Base-by-base conservation (phyloP, 345 rosid genomes). In the Syzygium aqueum region DNA sequence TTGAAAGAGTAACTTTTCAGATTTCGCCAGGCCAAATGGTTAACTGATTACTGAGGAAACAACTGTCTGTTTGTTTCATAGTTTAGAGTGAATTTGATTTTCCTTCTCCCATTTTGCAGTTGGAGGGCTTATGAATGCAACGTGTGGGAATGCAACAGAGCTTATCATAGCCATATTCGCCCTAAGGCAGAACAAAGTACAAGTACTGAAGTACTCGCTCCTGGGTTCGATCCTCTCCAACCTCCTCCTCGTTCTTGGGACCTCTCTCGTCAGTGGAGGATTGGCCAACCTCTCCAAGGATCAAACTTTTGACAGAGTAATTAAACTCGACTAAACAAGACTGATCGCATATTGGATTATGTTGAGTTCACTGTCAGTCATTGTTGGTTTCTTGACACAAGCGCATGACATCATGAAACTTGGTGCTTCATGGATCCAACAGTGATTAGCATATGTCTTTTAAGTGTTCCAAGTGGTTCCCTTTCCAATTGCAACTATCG, bases 61-160 rank as follows among this genome's bases (percentile, higher is more conserved):
- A 61, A 28, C 28, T n/a, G 33, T 61, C 33, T 51, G 53, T 52
- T 43, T 43, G 46, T 43, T 43, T 52, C 53, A 52, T 52, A 14
- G 53, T 15, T 61, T 61, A 27, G 33, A 61, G 33, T 61, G 33
- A 61, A 61, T 5, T 15, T n/a, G 73, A 61, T 61, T 12, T 61
- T 61, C n/a, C 73, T 61, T 61, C 73, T n/a, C 73, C 73, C 73
- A 61, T 61, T 61, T 61, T 13, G 73, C 73, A 97, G 99, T 96
- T 85, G 99, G 99, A 77, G 99, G 99, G 63, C 93, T 96, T 28
- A 90, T 97, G 77, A 97, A 95, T 89, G 98, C 99, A 87, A 97
- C 99, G 22, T 97, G 99, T 88, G 99, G 99, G 7, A 97, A 97
- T 90, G 99, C 96, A 53, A 94, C 98, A 23, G 99, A 97, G 92